These are phyloP conservation scores for Dictyostelium citrinum DNA, from an alignment of 78 protist genomes.

Conservation along the genomic window DNA sequence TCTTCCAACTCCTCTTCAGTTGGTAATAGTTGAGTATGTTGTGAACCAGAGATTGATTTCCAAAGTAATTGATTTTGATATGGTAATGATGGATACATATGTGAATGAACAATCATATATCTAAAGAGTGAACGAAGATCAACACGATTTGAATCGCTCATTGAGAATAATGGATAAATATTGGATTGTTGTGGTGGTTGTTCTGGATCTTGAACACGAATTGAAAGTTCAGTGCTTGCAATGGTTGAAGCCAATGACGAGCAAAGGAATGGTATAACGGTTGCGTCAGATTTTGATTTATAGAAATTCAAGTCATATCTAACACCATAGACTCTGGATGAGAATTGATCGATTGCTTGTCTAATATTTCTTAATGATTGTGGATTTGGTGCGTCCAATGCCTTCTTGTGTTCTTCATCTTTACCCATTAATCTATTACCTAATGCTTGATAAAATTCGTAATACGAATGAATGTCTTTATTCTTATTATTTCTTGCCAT, in stretches of 20 bases:
- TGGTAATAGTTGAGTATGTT: conserved; percentile 13
- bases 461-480: neutral
- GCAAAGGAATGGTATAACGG: conserved; percentile 14
- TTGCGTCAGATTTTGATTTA: conserved; percentile 27
- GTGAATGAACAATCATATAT: conserved; percentile 14
- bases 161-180: conserved; percentile 2
- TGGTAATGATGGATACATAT: neutral
- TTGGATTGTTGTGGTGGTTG: neutral
- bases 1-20: neutral
- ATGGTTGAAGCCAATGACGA: conserved; percentile 58
- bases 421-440: neutral
- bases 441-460: neutral
- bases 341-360: conserved; percentile 47
- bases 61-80: conserved; percentile 20
- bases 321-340: conserved; percentile 50
- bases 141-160: conserved; percentile 53
- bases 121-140: conserved; percentile 57
- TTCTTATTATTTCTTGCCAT: neutral
- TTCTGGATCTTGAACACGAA: neutral
- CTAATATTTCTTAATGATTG: conserved; percentile 22
- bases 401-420: neutral
- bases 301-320: conserved; percentile 17
- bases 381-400: neutral
- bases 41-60: conserved; percentile 29
- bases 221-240: conserved; percentile 33